A percentile compares a stretch with the other conserved stretches of the same genome.
phyloP scores from a whole-genome alignment of 2,329 filamentous ascomycete species.

The Trichoderma semiorbis region DNA sequence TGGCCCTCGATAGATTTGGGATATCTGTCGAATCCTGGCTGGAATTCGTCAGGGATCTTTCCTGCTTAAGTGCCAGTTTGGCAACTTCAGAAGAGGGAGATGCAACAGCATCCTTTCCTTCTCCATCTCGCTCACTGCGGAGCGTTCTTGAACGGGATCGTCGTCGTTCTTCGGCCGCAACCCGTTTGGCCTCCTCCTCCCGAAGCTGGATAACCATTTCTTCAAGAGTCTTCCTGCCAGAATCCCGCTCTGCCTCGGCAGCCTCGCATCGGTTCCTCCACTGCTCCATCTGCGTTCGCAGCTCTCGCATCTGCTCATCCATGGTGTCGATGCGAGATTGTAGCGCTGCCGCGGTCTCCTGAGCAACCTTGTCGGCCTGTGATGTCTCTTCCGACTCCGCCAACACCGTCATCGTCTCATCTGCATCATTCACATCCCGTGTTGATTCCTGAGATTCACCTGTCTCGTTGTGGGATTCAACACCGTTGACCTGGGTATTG shows the following conservation, averaged over 20 bases:
- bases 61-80: conserved; percentile 20
- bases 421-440: neutral
- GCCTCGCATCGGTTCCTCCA: conserved; percentile 75
- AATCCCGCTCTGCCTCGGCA: conserved; percentile 73
- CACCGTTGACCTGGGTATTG: conserved; percentile 31
- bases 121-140: neutral
- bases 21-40: conserved; percentile 37
- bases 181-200: conserved; percentile 55
- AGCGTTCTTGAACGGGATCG: conserved; percentile 35
- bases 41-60: conserved; percentile 22
- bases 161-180: conserved; percentile 40
- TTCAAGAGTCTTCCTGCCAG: conserved; percentile 69
- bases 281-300: conserved; percentile 74
- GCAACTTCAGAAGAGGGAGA: conserved; percentile 22
- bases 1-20: conserved; percentile 46
- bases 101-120: conserved; percentile 21
- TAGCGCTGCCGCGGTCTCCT: conserved; percentile 30
- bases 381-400: neutral
- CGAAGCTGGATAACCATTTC: conserved; percentile 87
- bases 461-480: conserved; percentile 27
- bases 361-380: conserved; percentile 16
- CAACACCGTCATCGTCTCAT: neutral
- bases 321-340: conserved; percentile 74
- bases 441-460: conserved; percentile 23
- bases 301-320: conserved; percentile 73